Evolutionary conservation across 805 yeast genomes (phyloP).

Genomic region (Cyberlindnera amylophila): DNA sequence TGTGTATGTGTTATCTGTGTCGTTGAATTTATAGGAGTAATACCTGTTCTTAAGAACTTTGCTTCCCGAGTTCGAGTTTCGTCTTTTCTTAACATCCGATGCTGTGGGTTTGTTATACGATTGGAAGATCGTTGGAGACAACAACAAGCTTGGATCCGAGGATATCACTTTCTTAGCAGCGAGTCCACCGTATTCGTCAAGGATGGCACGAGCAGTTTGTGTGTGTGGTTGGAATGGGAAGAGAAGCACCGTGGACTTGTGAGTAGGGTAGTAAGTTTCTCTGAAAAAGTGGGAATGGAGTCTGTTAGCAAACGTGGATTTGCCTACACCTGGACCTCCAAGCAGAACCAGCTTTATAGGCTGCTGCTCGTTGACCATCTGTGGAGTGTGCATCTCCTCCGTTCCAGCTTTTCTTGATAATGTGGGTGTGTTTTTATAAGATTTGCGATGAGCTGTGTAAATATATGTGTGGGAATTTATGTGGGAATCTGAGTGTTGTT

Average conservation of each 20-base stretch:
- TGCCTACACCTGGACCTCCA: conserved; percentile 59
- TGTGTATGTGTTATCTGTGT: conserved; percentile 24
- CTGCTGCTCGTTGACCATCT: conserved; percentile 17
- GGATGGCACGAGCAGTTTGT: conserved; percentile 35
- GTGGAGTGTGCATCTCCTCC: not conserved
- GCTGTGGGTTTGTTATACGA: conserved; percentile 24
- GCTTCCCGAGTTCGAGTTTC: conserved; percentile 15
- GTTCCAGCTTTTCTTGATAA: too few relatives aligned
- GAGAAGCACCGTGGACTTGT: conserved; percentile 53
- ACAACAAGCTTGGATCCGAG: conserved; percentile 26
- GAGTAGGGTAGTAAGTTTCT: conserved; percentile 75
- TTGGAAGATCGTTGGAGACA: conserved; percentile 38
- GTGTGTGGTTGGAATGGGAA: conserved; percentile 49
- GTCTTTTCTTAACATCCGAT: conserved; percentile 10
- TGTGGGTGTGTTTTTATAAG: too few relatives aligned
- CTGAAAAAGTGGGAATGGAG: conserved; percentile 46
- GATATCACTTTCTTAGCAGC: conserved; percentile 35
- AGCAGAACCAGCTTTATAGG: conserved; percentile 58
- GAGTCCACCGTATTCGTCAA: conserved; percentile 45
- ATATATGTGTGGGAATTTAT: too few relatives aligned
- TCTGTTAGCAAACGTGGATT: conserved; percentile 52
- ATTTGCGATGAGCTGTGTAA: not conserved
- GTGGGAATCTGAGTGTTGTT: too few relatives aligned
- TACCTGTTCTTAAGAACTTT: conserved; percentile 18
- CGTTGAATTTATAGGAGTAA: conserved; percentile 19